phyloP scores from a whole-genome alignment of 2,329 filamentous ascomycete species.

The Cytospora piceicola region DNA sequence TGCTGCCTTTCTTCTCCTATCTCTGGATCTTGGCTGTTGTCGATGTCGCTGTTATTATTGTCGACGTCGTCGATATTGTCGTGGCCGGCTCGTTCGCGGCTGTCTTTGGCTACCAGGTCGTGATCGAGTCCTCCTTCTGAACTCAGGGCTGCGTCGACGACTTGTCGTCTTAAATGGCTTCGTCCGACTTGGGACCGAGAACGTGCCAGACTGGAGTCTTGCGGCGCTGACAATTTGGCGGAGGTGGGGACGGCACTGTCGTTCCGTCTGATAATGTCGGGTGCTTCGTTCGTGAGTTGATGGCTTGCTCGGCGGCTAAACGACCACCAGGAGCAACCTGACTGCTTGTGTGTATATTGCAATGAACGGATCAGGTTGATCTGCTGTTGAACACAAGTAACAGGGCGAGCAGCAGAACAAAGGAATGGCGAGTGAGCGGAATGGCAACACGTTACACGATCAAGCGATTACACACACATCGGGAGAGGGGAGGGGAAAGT shows the following conservation, averaged over 20 bases:
- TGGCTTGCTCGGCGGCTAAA: slow-evolving; percentile 15
- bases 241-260: slow-evolving; percentile 34
- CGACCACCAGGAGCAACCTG: slow-evolving; percentile 1
- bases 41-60: slow-evolving; percentile 35
- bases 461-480: slow-evolving; percentile 13
- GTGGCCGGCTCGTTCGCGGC: slow-evolving; percentile 32
- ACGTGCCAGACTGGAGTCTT: slow-evolving; percentile 49
- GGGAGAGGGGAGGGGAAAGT: neutral
- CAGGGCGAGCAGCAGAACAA: neutral
- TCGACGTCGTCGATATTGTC: slow-evolving; percentile 32
- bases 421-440: neutral
- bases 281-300: slow-evolving; percentile 15
- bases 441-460: slow-evolving; percentile 8
- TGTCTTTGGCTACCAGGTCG: slow-evolving; percentile 31
- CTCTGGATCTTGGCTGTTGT: slow-evolving; percentile 17
- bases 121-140: slow-evolving; percentile 33
- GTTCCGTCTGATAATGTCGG: slow-evolving; percentile 26
- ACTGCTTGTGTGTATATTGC: neutral
- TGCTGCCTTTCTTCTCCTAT: slow-evolving; percentile 37
- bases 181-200: slow-evolving; percentile 47
- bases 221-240: slow-evolving; percentile 55
- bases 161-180: slow-evolving; percentile 32
- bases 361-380: too few relatives aligned
- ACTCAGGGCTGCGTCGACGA: slow-evolving; percentile 40
- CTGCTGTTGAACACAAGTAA: neutral